Conservation (phyloP, 768 basidiomycete genomes). For the Neoboletus brunneissimus region DNA sequence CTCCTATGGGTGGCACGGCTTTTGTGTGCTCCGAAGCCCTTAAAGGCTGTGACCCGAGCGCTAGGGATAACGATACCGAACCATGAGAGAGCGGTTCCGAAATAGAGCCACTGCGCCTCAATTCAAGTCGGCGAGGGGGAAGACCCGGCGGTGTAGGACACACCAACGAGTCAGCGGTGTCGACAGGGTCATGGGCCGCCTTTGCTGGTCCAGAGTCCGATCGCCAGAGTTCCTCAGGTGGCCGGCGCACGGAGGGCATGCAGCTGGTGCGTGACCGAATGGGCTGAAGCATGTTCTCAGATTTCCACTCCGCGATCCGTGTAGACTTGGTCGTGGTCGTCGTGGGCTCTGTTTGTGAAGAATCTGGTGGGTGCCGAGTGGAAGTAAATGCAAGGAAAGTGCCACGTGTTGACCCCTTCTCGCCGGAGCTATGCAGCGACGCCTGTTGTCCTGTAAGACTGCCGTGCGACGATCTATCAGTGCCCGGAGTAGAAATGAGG, state of each 20-base stretch:
- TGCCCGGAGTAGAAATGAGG: not conserved
- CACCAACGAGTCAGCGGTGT: not conserved
- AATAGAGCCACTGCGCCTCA: constrained; percentile 8
- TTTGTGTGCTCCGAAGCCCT: constrained; percentile 21
- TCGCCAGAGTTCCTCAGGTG: constrained; percentile 21
- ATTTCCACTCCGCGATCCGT: constrained; percentile 14
- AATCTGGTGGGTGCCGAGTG: constrained; percentile 8
- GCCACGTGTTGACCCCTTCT: constrained; percentile 9
- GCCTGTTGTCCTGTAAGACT: constrained; percentile 1
- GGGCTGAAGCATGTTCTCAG: constrained; percentile 20
- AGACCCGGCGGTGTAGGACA: constrained; percentile 25
- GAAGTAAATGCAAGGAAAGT: constrained; percentile 4
- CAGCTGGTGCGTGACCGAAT: constrained; percentile 13
- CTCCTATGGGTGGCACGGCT: constrained; percentile 28
- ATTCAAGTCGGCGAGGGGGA: constrained; percentile 6
- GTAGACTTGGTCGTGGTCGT: constrained; percentile 3
- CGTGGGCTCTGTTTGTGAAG: not conserved
- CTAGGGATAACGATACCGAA: constrained; percentile 23
- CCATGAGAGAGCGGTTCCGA: constrained; percentile 1
- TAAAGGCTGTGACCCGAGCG: constrained; percentile 28
- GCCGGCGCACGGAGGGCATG: constrained; percentile 16
- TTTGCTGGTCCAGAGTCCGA: constrained; percentile 11
- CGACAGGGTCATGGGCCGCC: constrained; percentile 1
- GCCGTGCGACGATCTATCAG: constrained; percentile 1
- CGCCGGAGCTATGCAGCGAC: constrained; percentile 12